Evolutionary conservation across 305 asterid species (phyloP).

Genomic region (Coffea humblotiana): DNA sequence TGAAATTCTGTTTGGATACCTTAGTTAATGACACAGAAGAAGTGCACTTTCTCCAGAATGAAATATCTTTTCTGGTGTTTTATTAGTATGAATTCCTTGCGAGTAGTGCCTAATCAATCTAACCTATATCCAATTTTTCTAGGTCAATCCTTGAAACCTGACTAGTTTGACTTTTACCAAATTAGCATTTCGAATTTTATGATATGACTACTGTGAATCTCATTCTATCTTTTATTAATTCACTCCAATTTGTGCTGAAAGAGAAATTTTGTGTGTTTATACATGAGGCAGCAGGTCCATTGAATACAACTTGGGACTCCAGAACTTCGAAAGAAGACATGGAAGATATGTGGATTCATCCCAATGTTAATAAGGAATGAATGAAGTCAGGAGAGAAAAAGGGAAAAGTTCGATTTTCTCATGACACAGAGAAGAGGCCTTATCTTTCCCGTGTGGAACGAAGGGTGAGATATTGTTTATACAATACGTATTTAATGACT

Average conservation of each 20-base stretch:
- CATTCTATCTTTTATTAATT: background rate
- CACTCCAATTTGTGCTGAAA: background rate
- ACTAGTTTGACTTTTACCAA: background rate
- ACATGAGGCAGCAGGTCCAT: slow-evolving; percentile 34
- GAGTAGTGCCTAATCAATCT: background rate
- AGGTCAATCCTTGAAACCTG: background rate
- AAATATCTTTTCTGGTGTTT: background rate
- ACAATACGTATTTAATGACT: too few species aligned
- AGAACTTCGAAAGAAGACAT: slow-evolving; percentile 77
- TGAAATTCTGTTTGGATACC: background rate
- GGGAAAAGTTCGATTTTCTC: too few species aligned
- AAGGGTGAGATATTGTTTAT: too few species aligned
- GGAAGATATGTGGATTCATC: slow-evolving; percentile 83
- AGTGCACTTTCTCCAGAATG: background rate
- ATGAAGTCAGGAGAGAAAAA: slow-evolving; percentile 64
- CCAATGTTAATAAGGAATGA: slow-evolving; percentile 76
- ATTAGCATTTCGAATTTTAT: background rate
- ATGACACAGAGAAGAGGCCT: too few species aligned
- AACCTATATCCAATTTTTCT: background rate
- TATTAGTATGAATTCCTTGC: background rate
- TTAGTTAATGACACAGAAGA: background rate
- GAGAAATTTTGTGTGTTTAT: background rate
- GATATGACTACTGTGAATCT: background rate
- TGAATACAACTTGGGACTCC: slow-evolving; percentile 78
- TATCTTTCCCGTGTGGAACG: too few species aligned